Evolutionary conservation across 2,329 filamentous ascomycete genomes (phyloP), one percentile per base, ranked within the genome.

Genomic region (Aspergillus latus): DNA sequence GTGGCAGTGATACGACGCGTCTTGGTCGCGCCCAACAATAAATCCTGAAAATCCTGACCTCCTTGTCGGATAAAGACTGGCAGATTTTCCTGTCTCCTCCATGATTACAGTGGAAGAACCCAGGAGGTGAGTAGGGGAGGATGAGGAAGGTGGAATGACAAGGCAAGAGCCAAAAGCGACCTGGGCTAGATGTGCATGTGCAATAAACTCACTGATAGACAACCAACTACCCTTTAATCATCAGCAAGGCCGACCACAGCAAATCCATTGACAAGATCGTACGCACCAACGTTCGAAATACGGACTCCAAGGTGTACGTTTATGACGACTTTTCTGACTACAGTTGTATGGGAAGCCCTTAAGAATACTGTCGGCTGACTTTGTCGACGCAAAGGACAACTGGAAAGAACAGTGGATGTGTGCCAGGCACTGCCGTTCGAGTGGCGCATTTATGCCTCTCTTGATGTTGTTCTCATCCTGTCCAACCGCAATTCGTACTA

Each of bases 301-400:
- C 73, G 2, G 76, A 80, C 47, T 21, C 80, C 42, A 15, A 15
- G 5, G 75, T 80, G 73, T 67, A 78, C 61, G 72, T 72, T 2
- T 78, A 21, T 21, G 21, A 79, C 49, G 74, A 80, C 57, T 74
- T 74, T 47, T 62, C 50, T 4, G 65, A 56, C 3, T 79, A 77
- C 44, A 78, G 78, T 1, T 21, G 50, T 66, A 6, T 42, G 80
- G 0, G 77, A 81, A 64, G 60, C 77, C 0, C 28, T 79, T 4
- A 68, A 81, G 62, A 81, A 80, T 50, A 56, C 72, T 4, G 43
- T 80, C 1, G 62, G 77, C 5, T 21, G 72, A 78, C 49, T 77
- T 76, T 42, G 61, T 65, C 2, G 72, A 76, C 50, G 73, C 68
- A 3, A 58, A 60, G 6, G 64, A 63, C 16, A 40, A 40, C 34